These are phyloP conservation scores for Boletellus ananas DNA, from an alignment of 768 basidiomycete genomes.

Conservation along the genomic window DNA sequence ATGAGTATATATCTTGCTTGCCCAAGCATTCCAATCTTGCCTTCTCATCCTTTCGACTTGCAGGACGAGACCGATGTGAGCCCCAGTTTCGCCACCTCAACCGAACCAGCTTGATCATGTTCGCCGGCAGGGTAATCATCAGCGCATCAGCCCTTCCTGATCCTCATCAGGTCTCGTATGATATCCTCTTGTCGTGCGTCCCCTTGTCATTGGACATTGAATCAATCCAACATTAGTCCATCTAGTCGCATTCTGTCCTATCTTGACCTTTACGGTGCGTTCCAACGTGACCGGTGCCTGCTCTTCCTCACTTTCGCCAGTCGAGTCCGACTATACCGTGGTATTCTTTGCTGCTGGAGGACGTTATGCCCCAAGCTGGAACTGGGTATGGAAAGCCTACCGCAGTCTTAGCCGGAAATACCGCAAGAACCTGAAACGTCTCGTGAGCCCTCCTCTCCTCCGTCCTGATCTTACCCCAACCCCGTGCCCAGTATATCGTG, in stretches of 20 bases:
- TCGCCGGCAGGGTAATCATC: slow-evolving; percentile 65
- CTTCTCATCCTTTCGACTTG: slow-evolving; percentile 8
- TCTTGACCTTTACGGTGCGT: slow-evolving; percentile 73
- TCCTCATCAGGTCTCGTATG: slow-evolving; percentile 71
- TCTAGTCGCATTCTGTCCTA: slow-evolving; percentile 71
- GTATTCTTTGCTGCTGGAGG: slow-evolving; percentile 84
- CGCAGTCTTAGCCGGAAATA: slow-evolving; percentile 77
- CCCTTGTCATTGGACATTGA: slow-evolving; percentile 7
- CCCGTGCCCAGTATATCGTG: slow-evolving; percentile 62
- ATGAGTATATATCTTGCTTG: slow-evolving; percentile 56
- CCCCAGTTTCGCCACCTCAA: slow-evolving; percentile 9
- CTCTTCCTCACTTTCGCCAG: slow-evolving; percentile 35
- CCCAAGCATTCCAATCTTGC: slow-evolving; percentile 4
- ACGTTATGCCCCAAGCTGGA: slow-evolving; percentile 73
- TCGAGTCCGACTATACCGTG: slow-evolving; percentile 86
- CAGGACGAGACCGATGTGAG: slow-evolving; percentile 86
- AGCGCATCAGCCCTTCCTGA: slow-evolving; percentile 83
- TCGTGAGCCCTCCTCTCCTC: slow-evolving; percentile 44
- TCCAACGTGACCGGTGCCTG: background rate
- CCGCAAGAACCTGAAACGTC: slow-evolving; percentile 80
- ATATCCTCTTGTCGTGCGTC: slow-evolving; percentile 67
- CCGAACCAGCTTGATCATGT: slow-evolving; percentile 6
- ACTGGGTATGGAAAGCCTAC: slow-evolving; percentile 91
- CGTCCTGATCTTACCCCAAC: slow-evolving; percentile 5
- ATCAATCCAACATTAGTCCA: slow-evolving; percentile 5